Evolutionary conservation across 352 stramenopile genomes (phyloP).

Genomic region (Phytophthora nicotianae): DNA sequence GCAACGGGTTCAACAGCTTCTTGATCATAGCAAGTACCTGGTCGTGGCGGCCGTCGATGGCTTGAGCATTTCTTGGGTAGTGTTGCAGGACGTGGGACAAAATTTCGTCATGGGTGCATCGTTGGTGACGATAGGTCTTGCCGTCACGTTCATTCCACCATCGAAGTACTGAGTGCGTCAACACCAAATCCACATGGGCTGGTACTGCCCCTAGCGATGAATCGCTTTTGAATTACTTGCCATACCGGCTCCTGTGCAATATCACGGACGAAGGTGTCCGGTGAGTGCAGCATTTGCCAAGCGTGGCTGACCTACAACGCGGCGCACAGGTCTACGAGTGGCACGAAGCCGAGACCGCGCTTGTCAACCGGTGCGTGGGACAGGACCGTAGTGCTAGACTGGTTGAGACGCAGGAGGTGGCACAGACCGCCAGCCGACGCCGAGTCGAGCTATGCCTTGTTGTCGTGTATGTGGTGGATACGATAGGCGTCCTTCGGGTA

Average conservation of each 20-base stretch:
- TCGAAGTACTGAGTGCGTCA: background rate
- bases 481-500: conserved; percentile 15
- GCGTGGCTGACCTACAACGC: conserved; percentile 13
- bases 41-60: background rate
- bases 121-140: background rate
- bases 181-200: background rate
- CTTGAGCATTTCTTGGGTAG: background rate
- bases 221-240: conserved; percentile 13
- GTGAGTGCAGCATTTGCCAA: conserved; percentile 26
- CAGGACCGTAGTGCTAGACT: conserved; percentile 7
- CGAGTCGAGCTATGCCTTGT: conserved; percentile 5
- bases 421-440: background rate
- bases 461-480: background rate
- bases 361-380: conserved; percentile 8
- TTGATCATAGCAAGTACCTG: background rate
- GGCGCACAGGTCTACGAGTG: conserved; percentile 5
- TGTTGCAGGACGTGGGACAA: background rate
- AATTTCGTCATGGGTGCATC: background rate
- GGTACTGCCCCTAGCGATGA: background rate
- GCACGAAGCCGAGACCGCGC: conserved; percentile 6
- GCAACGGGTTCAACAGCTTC: background rate
- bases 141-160: background rate
- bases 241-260: conserved; percentile 3
- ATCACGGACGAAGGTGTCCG: background rate
- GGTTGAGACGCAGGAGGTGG: conserved; percentile 6